Evolutionary conservation across 1,284 basidiomycete genomes (phyloP).

Genomic region (Uromyces viciae-fabae): DNA sequence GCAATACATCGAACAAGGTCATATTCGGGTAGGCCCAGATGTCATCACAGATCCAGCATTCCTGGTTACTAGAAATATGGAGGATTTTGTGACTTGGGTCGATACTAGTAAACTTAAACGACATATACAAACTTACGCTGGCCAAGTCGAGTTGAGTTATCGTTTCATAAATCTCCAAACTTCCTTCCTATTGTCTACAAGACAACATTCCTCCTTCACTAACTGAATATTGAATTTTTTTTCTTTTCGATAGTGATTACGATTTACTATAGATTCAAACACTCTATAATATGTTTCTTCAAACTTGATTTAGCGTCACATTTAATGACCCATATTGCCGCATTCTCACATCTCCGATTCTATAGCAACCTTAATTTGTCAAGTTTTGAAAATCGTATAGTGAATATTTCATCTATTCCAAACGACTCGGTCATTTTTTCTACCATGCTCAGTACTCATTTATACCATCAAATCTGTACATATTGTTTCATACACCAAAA

Average conservation of each 20-base stretch:
- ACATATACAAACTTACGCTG: slow-evolving; percentile 92
- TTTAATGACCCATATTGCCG: too few relatives aligned
- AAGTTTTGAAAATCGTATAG: too few relatives aligned
- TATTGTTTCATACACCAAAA: too few relatives aligned
- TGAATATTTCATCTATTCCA: too few relatives aligned
- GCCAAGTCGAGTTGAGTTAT: slow-evolving; percentile 66
- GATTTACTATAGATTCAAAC: slow-evolving; percentile 25
- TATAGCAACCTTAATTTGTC: too few relatives aligned
- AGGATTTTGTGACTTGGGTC: slow-evolving; percentile 99
- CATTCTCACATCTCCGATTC: too few relatives aligned
- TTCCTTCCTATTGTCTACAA: background rate
- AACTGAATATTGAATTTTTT: background rate
- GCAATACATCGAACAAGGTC: slow-evolving; percentile 96
- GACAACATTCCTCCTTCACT: background rate
- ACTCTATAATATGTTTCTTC: too few relatives aligned
- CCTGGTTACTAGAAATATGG: slow-evolving; percentile 88
- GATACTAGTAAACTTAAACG: slow-evolving; percentile 96
- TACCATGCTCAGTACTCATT: too few relatives aligned
- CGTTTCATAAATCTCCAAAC: background rate
- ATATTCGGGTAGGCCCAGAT: slow-evolving; percentile 93
- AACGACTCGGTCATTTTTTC: too few relatives aligned
- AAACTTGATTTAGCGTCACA: too few relatives aligned
- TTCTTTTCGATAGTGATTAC: slow-evolving; percentile 28
- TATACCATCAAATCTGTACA: too few relatives aligned
- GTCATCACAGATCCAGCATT: slow-evolving; percentile 95